These are phyloP conservation scores for Fomitopsis pinicola DNA, from an alignment of 1,284 basidiomycete genomes.

Conservation along the genomic window DNA sequence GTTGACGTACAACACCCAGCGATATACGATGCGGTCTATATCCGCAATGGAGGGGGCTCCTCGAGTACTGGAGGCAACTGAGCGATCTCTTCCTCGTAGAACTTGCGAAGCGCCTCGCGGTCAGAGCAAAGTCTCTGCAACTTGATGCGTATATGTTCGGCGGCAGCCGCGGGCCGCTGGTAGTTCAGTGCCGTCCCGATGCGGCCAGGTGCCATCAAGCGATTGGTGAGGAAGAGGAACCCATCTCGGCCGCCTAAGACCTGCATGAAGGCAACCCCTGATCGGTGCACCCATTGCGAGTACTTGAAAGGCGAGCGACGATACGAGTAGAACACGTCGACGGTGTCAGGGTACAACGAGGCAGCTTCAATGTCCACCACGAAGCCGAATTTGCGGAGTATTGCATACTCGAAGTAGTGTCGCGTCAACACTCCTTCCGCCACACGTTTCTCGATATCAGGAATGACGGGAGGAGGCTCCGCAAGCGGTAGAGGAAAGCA, in stretches of 20 bases:
- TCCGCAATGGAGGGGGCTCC: constrained; percentile 56
- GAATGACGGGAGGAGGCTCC: constrained; percentile 67
- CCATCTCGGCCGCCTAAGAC: constrained; percentile 76
- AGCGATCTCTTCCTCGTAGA: constrained; percentile 74
- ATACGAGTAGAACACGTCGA: constrained; percentile 90
- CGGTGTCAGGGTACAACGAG: constrained; percentile 68
- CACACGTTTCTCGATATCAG: constrained; percentile 64
- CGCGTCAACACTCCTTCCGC: constrained; percentile 58
- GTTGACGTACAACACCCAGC: background rate
- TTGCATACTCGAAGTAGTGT: constrained; percentile 79
- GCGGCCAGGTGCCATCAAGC: constrained; percentile 68
- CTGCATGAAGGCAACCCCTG: constrained; percentile 85
- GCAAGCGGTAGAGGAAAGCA: constrained; percentile 80
- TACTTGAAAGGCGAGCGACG: constrained; percentile 72
- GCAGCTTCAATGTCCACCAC: constrained; percentile 85
- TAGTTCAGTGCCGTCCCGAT: constrained; percentile 50
- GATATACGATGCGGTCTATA: constrained; percentile 15
- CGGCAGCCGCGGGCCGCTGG: constrained; percentile 42
- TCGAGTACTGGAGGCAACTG: constrained; percentile 44
- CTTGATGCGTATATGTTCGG: constrained; percentile 57
- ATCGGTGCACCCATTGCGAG: constrained; percentile 87
- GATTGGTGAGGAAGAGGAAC: constrained; percentile 85
- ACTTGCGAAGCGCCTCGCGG: constrained; percentile 44
- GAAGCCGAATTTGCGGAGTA: constrained; percentile 76
- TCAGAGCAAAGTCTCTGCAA: constrained; percentile 70